phyloP scores from a whole-genome alignment of 805 yeast genomes.

The Dipodascus albidus region DNA sequence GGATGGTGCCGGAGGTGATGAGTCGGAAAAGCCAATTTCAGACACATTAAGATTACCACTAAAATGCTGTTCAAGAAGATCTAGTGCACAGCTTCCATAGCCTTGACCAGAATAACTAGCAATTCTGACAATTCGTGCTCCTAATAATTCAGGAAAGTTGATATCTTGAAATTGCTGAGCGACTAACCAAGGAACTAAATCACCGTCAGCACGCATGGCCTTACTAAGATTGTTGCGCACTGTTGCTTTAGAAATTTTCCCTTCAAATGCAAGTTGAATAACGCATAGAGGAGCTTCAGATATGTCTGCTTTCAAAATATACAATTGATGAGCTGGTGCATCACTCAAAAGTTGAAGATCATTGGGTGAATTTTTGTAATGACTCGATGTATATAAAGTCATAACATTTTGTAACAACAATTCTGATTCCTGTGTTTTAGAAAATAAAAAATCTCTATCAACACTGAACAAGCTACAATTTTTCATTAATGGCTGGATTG shows the following conservation, averaged over 20 bases:
- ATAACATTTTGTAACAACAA: constrained; percentile 90
- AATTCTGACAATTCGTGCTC: constrained; percentile 95
- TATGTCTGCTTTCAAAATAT: constrained; percentile 63
- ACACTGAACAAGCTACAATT: constrained; percentile 82
- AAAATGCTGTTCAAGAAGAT: constrained; percentile 73
- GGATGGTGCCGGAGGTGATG: constrained; percentile 40
- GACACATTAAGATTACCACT: constrained; percentile 83
- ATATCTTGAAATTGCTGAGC: constrained; percentile 98
- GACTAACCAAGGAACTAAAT: constrained; percentile 92
- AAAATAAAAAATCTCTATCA: constrained; percentile 89
- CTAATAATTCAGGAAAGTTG: constrained; percentile 90
- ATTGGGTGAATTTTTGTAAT: constrained; percentile 95
- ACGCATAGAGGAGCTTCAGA: constrained; percentile 90
- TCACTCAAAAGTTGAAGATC: constrained; percentile 95
- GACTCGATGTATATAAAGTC: constrained; percentile 95
- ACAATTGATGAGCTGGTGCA: constrained; percentile 97
- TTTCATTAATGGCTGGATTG: constrained; percentile 55
- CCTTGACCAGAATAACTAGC: constrained; percentile 98
- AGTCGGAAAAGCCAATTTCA: constrained; percentile 43
- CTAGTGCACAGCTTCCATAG: constrained; percentile 88
- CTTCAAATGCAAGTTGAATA: constrained; percentile 89
- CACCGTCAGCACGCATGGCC: constrained; percentile 98
- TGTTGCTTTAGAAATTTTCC: constrained; percentile 87
- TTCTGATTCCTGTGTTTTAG: constrained; percentile 95
- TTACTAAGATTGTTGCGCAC: constrained; percentile 77